phyloP scores from a whole-genome alignment of 345 rosid genomes.

The Citrus australasica region DNA sequence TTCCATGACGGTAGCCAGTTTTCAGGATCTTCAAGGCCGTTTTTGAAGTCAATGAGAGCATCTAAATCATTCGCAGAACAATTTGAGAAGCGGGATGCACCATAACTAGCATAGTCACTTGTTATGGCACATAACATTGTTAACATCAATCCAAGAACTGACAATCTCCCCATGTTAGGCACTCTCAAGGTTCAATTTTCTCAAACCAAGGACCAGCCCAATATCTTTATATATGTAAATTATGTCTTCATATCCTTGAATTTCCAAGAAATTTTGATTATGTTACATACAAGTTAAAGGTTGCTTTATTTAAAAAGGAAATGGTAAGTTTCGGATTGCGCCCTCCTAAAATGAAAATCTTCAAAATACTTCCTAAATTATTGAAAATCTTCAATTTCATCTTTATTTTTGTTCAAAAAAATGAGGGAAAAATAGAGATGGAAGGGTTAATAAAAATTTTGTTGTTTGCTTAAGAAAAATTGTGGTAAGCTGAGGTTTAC shows the following conservation, averaged over 20 bases:
- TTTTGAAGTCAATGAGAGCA: constrained; percentile 30
- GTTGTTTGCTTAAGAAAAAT: too few relatives aligned
- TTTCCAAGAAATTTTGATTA: not conserved
- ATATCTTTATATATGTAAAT: not conserved
- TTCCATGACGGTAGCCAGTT: constrained; percentile 24
- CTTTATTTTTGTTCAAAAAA: too few relatives aligned
- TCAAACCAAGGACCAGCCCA: not conserved
- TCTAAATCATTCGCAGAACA: constrained; percentile 27
- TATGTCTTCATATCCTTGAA: not conserved
- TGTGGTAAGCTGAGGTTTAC: too few relatives aligned
- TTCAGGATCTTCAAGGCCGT: constrained; percentile 25
- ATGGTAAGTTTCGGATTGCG: too few relatives aligned
- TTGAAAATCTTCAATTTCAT: too few relatives aligned
- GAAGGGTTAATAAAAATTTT: too few relatives aligned
- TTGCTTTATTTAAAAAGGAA: too few relatives aligned
- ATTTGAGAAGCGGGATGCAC: constrained; percentile 5
- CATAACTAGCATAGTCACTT: constrained; percentile 12
- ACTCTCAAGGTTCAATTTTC: not conserved
- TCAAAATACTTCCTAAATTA: too few relatives aligned
- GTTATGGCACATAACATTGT: constrained; percentile 15
- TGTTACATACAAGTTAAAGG: too few relatives aligned
- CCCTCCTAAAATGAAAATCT: too few relatives aligned
- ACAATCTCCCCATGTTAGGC: constrained; percentile 12
- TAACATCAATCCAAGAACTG: constrained; percentile 4
- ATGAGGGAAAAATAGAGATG: too few relatives aligned